Evolutionary conservation across 2,329 filamentous ascomycete species (phyloP), one percentile per base, ranked within the genome.

Genomic region (Diaporthe eres): DNA sequence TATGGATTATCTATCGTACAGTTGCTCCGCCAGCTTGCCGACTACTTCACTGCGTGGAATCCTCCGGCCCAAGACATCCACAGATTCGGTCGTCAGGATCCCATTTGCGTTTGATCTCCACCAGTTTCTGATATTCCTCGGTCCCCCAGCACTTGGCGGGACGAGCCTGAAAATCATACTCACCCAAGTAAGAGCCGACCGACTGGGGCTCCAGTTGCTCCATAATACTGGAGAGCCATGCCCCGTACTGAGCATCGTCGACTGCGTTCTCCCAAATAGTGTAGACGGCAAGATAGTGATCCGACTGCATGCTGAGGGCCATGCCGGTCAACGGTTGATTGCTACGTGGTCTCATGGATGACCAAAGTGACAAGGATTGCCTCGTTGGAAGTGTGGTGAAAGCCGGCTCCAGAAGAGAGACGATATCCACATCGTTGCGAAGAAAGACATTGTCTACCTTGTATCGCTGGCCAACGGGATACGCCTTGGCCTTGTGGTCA

Each of bases 221-320:
- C 63, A 68, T 39, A 1, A 53, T 22, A 19, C 19, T 28, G 1
- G 63, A 68, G 22, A 53, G 12, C 47, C 63, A 68, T 13, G 44
- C n/a, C 7, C 4, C 47, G n/a, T 9, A 53, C 28, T 19, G 19
- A 19, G 31, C 13, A 9, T 68, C 63, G 7, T 68, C 47, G 5
- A 31, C 13, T 19, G 28, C 22, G 4, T 39, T 19, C 8, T 53
- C 47, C 63, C 63, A 68, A 17, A 68, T 25, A 12, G 34, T n/a
- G 31, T 39, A 68, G 31, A 68, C 47, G 31, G 63, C 47, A 15
- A 53, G 5, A 13, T 68, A 68, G 22, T 68, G 63, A 22, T 68
- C 63, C 15, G 63, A 53, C 63, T 68, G 63, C 22, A 53, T 28
- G n/a, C 63, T 68, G 22, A 68, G 63, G 17, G 63, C 63, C 63